Conservation (phyloP, 495 filamentous ascomycete species). For the Patellaria atrata region DNA sequence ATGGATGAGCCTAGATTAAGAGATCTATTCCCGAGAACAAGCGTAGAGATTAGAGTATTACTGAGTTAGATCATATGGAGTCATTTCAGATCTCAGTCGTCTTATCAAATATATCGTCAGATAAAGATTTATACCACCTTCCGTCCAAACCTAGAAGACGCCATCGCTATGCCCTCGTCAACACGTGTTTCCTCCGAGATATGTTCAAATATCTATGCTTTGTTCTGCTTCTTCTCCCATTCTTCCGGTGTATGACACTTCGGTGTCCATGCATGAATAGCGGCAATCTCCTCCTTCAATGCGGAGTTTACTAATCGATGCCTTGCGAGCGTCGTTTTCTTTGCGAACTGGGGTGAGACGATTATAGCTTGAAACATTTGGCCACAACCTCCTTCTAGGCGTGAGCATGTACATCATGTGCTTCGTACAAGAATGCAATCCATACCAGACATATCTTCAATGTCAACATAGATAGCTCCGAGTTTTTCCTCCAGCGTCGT, state of each 20-base stretch:
- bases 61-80: constrained; percentile 30
- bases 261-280: constrained; percentile 96
- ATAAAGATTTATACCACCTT: too few relatives aligned
- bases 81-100: too few relatives aligned
- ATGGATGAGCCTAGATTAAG: constrained; percentile 39
- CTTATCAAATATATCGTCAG: too few relatives aligned
- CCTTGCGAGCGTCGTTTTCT: constrained; percentile 74
- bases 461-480: constrained; percentile 72
- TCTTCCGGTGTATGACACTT: constrained; percentile 94
- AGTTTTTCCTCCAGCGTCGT: constrained; percentile 56
- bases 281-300: constrained; percentile 82
- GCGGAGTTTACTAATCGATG: constrained; percentile 80
- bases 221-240: constrained; percentile 54
- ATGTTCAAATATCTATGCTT: constrained; percentile 22
- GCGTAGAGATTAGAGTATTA: constrained; percentile 71
- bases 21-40: constrained; percentile 66
- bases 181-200: too few relatives aligned
- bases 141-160: too few relatives aligned
- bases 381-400: constrained; percentile 66
- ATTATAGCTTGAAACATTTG: constrained; percentile 89
- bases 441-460: constrained; percentile 88
- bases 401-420: neutral
- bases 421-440: neutral
- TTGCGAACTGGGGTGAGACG: constrained; percentile 73
- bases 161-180: too few relatives aligned